phyloP scores from a whole-genome alignment of 345 rosid species.

The Brassica cretica region DNA sequence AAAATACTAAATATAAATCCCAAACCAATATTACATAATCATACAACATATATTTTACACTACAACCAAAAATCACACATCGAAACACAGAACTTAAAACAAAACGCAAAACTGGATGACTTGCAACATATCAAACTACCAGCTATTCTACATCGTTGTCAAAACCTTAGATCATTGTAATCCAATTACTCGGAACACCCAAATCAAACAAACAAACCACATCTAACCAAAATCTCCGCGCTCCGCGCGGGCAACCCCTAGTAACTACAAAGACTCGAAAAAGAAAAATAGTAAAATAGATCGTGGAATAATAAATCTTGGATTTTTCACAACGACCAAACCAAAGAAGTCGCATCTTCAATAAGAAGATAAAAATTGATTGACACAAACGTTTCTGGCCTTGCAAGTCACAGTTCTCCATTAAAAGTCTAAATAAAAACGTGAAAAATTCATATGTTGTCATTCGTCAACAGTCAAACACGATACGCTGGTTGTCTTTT shows the following conservation, averaged over 20 bases:
- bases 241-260: no score
- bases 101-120: no score
- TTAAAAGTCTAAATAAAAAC: conserved; percentile 22
- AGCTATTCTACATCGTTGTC: no score
- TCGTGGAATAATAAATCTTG: not conserved
- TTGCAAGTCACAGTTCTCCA: conserved; percentile 1
- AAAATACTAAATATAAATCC: no score
- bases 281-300: not conserved
- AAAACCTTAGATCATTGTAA: no score
- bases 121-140: no score
- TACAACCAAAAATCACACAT: no score
- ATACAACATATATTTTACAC: no score
- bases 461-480: conserved; percentile 8
- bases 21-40: no score
- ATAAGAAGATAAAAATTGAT: not conserved
- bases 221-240: not conserved
- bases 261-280: not conserved
- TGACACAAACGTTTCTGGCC: conserved; percentile 7
- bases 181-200: no score
- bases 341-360: not conserved
- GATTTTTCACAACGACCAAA: not conserved
- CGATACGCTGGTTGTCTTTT: not conserved
- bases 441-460: conserved; percentile 2
- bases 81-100: no score
- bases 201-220: no score